Evolutionary conservation across 1,284 basidiomycete species (phyloP), one percentile per base, ranked within the genome.

Genomic region (Amylostereum chailletii): DNA sequence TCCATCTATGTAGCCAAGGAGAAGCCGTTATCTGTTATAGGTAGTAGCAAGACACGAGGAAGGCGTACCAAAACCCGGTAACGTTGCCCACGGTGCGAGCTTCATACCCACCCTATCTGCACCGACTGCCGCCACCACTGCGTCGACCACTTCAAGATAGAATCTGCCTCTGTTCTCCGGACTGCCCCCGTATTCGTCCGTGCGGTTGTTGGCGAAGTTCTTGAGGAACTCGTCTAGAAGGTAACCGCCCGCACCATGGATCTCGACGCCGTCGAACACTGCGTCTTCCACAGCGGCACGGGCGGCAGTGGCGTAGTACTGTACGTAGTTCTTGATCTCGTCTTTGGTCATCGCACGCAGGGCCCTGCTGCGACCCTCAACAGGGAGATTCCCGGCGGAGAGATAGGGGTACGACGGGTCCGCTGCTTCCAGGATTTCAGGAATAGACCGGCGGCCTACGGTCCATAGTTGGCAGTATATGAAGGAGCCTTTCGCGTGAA

Each of bases 131-230:
- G 53, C 48, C 7, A 54, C 56, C 7, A 65, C 60, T 10, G 48
- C 48, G 5, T 71, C 66, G 33, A 73, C 58, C 19, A 74, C 67
- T 56, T 70, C 68, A 54, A 79, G 62, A 1, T 67, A 57, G 51
- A 83, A 81, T 11, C 74, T 62, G 2, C 65, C 57, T 19, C 81
- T 66, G 60, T 81, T 81, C 62, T 78, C 75, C 31, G 78, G 52
- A 2, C 68, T 68, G 2, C 79, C 80, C 5, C 80, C 80, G 59
- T 79, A 85, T 38, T 69, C 64, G 62, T 85, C 81, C 8, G 72
- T 76, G 32, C 79, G 74, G 36, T 70, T 66, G 65, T 82, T 82
- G 42, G 66, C 57, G 4, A 59, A 56, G 47, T 65, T 60, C 37
- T 68, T 63, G 31, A 70, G 42, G 58, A 71, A 73, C 54, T 71